Conservation (phyloP, 1,284 basidiomycete genomes). For the Boletus nobilissimus region DNA sequence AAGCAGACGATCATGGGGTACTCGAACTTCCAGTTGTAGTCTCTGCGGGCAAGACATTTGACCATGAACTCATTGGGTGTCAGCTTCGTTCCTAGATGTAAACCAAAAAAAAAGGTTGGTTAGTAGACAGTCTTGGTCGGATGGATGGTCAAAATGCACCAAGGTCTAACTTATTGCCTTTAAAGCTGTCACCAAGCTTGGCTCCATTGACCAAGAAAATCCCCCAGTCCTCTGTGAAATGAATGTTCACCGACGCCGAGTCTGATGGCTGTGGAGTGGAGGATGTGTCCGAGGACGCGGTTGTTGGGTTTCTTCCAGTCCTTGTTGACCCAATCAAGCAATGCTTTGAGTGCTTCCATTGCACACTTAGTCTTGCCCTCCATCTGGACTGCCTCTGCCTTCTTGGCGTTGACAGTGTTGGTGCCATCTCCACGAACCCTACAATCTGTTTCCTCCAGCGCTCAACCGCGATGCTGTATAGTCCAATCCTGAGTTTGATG, state of each 20-base stretch:
- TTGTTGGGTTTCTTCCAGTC: neutral
- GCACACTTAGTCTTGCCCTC: neutral
- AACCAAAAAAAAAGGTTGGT: neutral
- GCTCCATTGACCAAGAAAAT: neutral
- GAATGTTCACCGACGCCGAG: neutral
- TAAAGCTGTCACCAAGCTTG: slow-evolving; percentile 9
- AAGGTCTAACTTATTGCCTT: slow-evolving; percentile 1
- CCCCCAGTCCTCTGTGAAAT: slow-evolving; percentile 5
- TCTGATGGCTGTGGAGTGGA: neutral
- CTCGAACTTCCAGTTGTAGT: neutral
- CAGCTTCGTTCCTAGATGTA: slow-evolving; percentile 4
- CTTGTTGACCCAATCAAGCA: neutral
- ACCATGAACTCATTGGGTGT: neutral
- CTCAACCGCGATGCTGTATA: neutral
- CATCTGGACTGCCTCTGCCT: neutral
- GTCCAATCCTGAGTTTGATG: neutral
- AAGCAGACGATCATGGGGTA: neutral
- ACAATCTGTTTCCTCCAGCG: neutral
- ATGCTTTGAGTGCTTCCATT: neutral
- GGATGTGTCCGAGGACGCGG: neutral
- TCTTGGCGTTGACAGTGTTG: neutral
- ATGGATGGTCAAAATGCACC: slow-evolving; percentile 4
- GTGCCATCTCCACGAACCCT: neutral
- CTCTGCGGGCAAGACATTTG: neutral
- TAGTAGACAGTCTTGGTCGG: neutral